Percentiles rank a stretch among this genome's conserved stretches.
These are phyloP conservation scores for Millerago galiae DNA, from an alignment of 805 yeast species.

Conservation along the genomic window DNA sequence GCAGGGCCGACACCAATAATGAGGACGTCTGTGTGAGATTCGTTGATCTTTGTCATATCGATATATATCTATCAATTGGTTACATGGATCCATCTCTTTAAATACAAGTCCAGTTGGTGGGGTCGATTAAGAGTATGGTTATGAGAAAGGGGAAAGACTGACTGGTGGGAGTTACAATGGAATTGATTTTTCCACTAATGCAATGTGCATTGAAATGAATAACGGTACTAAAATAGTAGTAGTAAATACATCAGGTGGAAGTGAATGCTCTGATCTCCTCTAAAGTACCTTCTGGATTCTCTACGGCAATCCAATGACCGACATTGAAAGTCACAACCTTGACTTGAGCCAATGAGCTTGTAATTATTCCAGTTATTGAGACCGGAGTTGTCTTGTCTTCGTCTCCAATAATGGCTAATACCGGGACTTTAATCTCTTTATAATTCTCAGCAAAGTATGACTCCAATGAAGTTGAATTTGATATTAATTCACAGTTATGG, in stretches of 20 bases:
- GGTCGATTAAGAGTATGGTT: too few species aligned
- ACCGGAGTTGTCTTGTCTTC: conserved; percentile 7
- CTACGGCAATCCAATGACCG: conserved; percentile 10
- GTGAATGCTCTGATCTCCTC: too few species aligned
- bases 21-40: not conserved
- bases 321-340: not conserved
- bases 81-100: too few species aligned
- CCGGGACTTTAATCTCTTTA: not conserved
- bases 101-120: too few species aligned
- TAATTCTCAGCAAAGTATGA: not conserved
- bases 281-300: not conserved
- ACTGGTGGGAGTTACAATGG: too few species aligned
- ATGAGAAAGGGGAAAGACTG: too few species aligned
- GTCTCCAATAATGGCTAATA: conserved; percentile 1
- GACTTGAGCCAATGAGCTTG: not conserved
- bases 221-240: too few species aligned
- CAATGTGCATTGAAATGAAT: too few species aligned
- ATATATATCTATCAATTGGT: too few species aligned
- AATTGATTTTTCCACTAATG: too few species aligned
- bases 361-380: not conserved
- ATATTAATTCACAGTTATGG: conserved; percentile 2
- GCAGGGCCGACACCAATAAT: conserved; percentile 1
- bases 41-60: not conserved
- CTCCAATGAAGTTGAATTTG: not conserved
- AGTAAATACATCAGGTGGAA: too few species aligned